Evolutionary conservation across 2,329 filamentous ascomycete genomes (phyloP).

Genomic region (Aspergillus novofumigatus): DNA sequence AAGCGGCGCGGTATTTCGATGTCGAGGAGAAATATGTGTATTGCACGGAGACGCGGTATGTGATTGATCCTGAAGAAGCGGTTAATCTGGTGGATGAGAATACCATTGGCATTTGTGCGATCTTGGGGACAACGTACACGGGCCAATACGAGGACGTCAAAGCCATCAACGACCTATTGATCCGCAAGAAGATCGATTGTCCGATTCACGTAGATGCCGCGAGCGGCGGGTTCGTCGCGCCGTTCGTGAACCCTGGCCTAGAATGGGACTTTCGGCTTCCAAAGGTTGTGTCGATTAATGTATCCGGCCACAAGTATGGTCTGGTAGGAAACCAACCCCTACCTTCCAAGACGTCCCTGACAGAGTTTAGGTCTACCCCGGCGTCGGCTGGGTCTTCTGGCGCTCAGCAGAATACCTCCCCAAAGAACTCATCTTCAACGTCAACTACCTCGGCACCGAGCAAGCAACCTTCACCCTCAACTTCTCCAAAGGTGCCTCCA

Average conservation of each 20-base stretch:
- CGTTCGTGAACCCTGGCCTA: constrained; percentile 36
- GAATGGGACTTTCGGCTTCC: constrained; percentile 26
- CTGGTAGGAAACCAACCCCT: constrained; percentile 38
- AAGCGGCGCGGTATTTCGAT: constrained; percentile 70
- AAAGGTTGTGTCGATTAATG: constrained; percentile 56
- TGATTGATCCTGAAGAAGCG: constrained; percentile 61
- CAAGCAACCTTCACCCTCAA: constrained; percentile 69
- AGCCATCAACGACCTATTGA: constrained; percentile 61
- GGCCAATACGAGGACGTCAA: constrained; percentile 70
- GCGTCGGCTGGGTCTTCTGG: constrained; percentile 69
- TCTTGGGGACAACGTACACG: constrained; percentile 68
- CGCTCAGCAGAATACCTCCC: constrained; percentile 62
- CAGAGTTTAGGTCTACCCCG: constrained; percentile 50
- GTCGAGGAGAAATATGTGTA: constrained; percentile 51
- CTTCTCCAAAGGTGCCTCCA: constrained; percentile 66
- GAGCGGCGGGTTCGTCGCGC: constrained; percentile 41
- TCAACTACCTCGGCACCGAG: constrained; percentile 68
- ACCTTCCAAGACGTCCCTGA: background rate
- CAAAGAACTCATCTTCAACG: constrained; percentile 65
- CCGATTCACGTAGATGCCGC: constrained; percentile 54
- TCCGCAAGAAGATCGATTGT: constrained; percentile 39
- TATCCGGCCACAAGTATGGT: constrained; percentile 44
- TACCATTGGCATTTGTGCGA: constrained; percentile 71
- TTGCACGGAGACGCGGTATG: constrained; percentile 57
- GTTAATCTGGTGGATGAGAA: constrained; percentile 69